Evolutionary conservation across 495 filamentous ascomycete genomes (phyloP), one percentile per base, ranked within the genome.

Genomic region (Penicillium waksmanii): DNA sequence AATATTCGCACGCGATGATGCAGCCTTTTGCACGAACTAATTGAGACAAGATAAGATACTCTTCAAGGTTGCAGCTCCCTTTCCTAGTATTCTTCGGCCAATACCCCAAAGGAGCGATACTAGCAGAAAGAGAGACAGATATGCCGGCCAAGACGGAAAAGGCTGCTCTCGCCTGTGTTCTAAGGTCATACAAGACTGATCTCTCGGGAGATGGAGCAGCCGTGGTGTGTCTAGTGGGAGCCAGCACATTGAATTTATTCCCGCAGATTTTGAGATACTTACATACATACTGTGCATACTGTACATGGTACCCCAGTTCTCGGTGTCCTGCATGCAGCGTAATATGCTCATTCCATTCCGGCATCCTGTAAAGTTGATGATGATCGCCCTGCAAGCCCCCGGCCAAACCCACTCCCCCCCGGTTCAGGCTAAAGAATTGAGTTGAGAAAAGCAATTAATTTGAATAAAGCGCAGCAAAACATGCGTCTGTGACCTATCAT

Each of bases 231-330:
- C 3, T 23, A 23, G 23, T 23, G 23, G 3, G 23, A 18, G 17
- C 43, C 17, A 19, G 17, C 5, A 17, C 18, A 17, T 46, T 11
- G 15, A n/a, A 21, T 18, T 11, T 17, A 3, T 18, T 17, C 31
- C 33, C n/a, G 33, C 31, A 36, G 27, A 31, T 31, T 31, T 6
- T 3, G 27, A 31, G 27, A 5, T 23, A 23, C 23, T 1, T 31
- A 31, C 11, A n/a, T 38, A n/a, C 10, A n/a, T 55, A 27, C 31
- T 54, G 53, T 52, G 51, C 51, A 47, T 51, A 21, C 21, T 21
- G 21, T 21, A 23, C 61, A 61, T 66, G 57, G 61, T 55, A 66
- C 51, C 57, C 60, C 38, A 51, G 60, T 47, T 49, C 18, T 62
- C 63, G 51, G 46, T 18, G 49, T 56, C 12, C 60, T 63, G 60